Conservation (phyloP, 495 filamentous ascomycete species). For the Hapsidospora chrysogenum region DNA sequence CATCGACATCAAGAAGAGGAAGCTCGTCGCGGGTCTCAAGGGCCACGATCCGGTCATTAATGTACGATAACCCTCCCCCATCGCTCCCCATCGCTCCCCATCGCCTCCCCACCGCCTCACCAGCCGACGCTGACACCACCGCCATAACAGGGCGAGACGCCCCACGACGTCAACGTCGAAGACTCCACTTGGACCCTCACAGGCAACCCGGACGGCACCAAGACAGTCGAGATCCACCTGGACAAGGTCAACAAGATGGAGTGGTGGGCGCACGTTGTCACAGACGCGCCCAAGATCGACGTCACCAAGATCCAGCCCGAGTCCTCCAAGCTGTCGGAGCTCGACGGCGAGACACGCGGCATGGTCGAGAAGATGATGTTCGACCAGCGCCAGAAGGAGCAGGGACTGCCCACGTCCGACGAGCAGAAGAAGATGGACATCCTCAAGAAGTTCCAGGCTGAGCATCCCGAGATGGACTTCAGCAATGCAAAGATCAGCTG, state of each 20-base stretch:
- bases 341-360: conserved; percentile 86
- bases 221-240: conserved; percentile 75
- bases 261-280: conserved; percentile 93
- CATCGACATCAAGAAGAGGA: conserved; percentile 66
- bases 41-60: conserved; percentile 76
- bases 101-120: neutral
- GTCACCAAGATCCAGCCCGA: conserved; percentile 89
- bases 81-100: neutral
- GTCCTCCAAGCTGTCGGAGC: conserved; percentile 71
- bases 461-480: conserved; percentile 69
- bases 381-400: conserved; percentile 94
- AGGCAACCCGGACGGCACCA: conserved; percentile 41
- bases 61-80: conserved; percentile 27
- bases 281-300: conserved; percentile 72
- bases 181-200: conserved; percentile 93
- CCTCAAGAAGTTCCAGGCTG: conserved; percentile 72
- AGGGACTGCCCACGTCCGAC: conserved; percentile 68
- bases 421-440: conserved; percentile 88
- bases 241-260: conserved; percentile 96
- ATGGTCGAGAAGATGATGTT: conserved; percentile 99
- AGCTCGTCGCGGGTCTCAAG: conserved; percentile 68
- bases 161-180: conserved; percentile 62
- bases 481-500: conserved; percentile 59
- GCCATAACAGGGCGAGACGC: conserved; percentile 69
- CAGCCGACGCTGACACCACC: no score